Base-by-base conservation (phyloP, 2,329 filamentous ascomycete genomes). In the Fusarium drepaniforme region DNA sequence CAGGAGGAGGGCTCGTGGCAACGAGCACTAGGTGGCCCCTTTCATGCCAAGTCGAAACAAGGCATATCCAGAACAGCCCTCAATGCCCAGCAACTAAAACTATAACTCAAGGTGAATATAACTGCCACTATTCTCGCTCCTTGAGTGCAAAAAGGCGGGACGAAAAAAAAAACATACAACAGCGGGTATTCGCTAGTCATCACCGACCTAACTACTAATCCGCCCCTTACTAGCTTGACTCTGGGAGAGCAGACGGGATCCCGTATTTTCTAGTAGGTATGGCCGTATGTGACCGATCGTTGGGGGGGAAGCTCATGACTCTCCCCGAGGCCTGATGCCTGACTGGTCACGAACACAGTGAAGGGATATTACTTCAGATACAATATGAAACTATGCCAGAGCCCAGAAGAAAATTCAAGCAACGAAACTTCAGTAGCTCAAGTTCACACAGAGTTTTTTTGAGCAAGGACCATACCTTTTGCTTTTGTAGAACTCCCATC, bases 221-320 rank as follows among this genome's bases (percentile, higher is more conserved):
- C 21, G 44, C 44, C 21, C 44, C 21, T 46, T 46, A 53, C 53
- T 11, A 35, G 61, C 42, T 64, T 64, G 61, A 64, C 44, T 64
- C 33, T 37, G 13, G 46, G 61, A 64, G 61, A 64, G 61, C 61
- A 35, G 61, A 64, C 61, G 46, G 46, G 61, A 64, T 64, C 61
- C 61, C 42, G 46, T 64, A 64, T 56, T 64, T 53, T 64, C 61
- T 35, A 46, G 44, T 30, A 56, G 51, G 51, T 35, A 56, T 56
- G 51, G 16, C 21, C 51, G 51, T 56, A 56, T 56, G 28, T 56
- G 28, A 12, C 30, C 5, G 30, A 18, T 28, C 11, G 8, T 28
- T n/a, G 5, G 16, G 5, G 46, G 46, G 23, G 15, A 51, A 51
- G 25, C 15, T 30, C 5, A 51, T 30, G 46, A 12, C 5, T 30